Percentiles rank a stretch among this genome's conserved stretches.
phyloP scores from a whole-genome alignment of 164 flowering plant genomes.

The Vitis rotundifolia region DNA sequence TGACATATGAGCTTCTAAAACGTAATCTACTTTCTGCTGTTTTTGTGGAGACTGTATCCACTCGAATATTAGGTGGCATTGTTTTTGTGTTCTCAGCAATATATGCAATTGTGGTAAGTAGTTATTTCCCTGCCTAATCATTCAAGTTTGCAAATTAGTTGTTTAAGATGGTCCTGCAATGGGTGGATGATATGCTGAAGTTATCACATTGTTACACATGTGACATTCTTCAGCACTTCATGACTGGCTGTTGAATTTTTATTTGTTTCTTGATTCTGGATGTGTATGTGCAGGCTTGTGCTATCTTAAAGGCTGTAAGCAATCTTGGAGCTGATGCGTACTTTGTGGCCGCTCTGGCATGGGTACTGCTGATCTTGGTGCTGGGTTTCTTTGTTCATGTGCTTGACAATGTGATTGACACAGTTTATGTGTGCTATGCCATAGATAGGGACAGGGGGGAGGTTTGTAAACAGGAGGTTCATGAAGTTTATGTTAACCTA shows the following conservation, averaged over 20 bases:
- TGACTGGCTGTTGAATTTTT: not conserved
- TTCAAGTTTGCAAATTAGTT: not conserved
- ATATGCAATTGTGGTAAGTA: slow-evolving; percentile 66
- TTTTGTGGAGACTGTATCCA: slow-evolving; percentile 78
- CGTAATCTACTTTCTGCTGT: slow-evolving; percentile 85
- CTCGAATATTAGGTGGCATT: slow-evolving; percentile 67
- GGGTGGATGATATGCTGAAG: not conserved
- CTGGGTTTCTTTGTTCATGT: slow-evolving; percentile 76
- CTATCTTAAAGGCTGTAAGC: slow-evolving; percentile 52
- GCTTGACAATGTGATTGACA: slow-evolving; percentile 81
- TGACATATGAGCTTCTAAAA: slow-evolving; percentile 80
- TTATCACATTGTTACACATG: not conserved
- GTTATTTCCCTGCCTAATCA: not conserved
- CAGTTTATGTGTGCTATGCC: slow-evolving; percentile 85
- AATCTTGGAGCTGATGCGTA: slow-evolving; percentile 61
- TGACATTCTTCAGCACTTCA: not conserved
- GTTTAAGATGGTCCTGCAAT: not conserved
- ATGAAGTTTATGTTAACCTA: slow-evolving; percentile 77
- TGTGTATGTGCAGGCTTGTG: slow-evolving; percentile 59
- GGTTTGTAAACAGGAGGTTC: slow-evolving; percentile 76
- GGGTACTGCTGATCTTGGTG: slow-evolving; percentile 57
- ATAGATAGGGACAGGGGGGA: slow-evolving; percentile 89
- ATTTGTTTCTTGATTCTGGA: slow-evolving; percentile 2
- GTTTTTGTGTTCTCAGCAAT: slow-evolving; percentile 65
- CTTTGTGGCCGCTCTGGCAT: slow-evolving; percentile 60